Evolutionary conservation across 164 flowering plant species (phyloP).

Genomic region (Magnolia sinica): DNA sequence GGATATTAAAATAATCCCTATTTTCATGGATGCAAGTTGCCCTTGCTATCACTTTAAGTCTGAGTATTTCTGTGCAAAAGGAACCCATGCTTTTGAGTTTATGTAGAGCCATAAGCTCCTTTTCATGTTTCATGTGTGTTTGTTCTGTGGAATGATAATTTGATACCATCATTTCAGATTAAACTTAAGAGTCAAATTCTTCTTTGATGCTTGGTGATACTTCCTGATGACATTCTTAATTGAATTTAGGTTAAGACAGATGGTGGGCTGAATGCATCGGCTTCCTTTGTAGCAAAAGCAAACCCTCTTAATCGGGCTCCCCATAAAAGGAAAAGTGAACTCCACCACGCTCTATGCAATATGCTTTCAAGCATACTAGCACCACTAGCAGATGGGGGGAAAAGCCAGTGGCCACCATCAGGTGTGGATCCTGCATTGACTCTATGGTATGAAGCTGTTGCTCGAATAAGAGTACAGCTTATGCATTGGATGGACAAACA

Average conservation of each 20-base stretch:
- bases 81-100: too few relatives aligned
- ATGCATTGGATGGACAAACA: conserved; percentile 98
- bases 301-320: conserved; percentile 93
- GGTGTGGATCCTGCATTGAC: conserved; percentile 90
- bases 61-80: too few relatives aligned
- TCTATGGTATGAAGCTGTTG: conserved; percentile 97
- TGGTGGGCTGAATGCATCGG: conserved; percentile 98
- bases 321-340: conserved; percentile 95
- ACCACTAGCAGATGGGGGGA: conserved; percentile 96
- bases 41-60: too few relatives aligned
- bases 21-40: too few relatives aligned
- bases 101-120: too few relatives aligned
- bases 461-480: conserved; percentile 75
- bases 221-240: neutral
- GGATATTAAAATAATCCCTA: too few relatives aligned
- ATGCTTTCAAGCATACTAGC: conserved; percentile 98
- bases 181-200: neutral
- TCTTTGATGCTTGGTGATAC: conserved; percentile 2
- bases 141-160: too few relatives aligned
- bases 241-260: conserved; percentile 80
- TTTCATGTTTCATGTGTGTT: too few relatives aligned
- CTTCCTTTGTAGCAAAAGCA: conserved; percentile 97
- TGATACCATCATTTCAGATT: too few relatives aligned
- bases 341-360: conserved; percentile 92
- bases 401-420: conserved; percentile 94